Evolutionary conservation across 2,329 filamentous ascomycete species (phyloP).

Genomic region (Furcasterigmium sp.): DNA sequence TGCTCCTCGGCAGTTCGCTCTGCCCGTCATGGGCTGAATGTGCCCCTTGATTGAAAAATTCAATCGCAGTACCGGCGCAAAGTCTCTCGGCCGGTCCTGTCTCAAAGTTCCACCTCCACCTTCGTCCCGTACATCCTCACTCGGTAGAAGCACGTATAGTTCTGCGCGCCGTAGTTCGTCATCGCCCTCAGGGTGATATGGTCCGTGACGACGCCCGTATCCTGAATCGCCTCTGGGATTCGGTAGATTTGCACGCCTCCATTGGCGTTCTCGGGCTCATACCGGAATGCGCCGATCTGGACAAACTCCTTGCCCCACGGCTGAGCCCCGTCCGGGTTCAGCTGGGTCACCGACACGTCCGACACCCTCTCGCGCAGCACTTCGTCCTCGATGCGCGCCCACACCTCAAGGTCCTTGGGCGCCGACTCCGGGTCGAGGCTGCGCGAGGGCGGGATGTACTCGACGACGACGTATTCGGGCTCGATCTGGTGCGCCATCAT

Average conservation of each 20-base stretch:
- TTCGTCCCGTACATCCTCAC: slow-evolving; percentile 50
- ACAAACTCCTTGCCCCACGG: slow-evolving; percentile 24
- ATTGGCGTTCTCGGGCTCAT: slow-evolving; percentile 37
- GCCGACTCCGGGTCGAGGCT: slow-evolving; percentile 57
- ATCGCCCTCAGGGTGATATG: slow-evolving; percentile 49
- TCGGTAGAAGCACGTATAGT: slow-evolving; percentile 63
- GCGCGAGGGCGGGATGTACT: slow-evolving; percentile 61
- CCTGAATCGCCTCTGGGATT: slow-evolving; percentile 43
- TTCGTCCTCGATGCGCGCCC: slow-evolving; percentile 51
- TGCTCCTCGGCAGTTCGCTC: no score
- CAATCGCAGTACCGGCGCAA: no score
- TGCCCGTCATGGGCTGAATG: no score
- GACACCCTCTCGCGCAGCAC: slow-evolving; percentile 6
- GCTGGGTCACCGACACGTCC: no score
- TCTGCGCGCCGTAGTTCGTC: slow-evolving; percentile 51
- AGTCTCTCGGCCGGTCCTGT: no score
- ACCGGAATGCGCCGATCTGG: slow-evolving; percentile 53
- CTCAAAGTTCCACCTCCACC: slow-evolving; percentile 14
- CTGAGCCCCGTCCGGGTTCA: no score
- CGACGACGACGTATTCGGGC: slow-evolving; percentile 65
- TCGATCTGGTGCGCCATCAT: slow-evolving; percentile 52
- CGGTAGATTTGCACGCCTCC: slow-evolving; percentile 47
- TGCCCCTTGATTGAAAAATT: no score
- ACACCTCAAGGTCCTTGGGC: slow-evolving; percentile 66
- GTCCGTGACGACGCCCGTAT: slow-evolving; percentile 41